Evolutionary conservation across 352 stramenopile species (phyloP).

Genomic region (Globisporangium apiculatum): DNA sequence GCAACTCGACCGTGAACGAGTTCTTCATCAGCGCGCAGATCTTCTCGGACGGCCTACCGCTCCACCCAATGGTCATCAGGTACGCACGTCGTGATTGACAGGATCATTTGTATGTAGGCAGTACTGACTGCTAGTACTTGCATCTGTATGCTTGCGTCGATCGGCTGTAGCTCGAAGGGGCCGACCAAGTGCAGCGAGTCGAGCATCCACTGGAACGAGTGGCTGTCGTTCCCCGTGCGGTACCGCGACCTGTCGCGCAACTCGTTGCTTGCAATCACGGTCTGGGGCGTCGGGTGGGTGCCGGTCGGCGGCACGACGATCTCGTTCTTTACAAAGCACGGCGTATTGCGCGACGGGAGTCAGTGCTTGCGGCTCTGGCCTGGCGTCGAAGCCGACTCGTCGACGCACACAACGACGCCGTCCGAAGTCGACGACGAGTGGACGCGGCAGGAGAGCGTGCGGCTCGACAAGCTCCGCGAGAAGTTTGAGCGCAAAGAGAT

Average conservation of each 20-base stretch:
- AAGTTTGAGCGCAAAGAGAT: conserved; percentile 88
- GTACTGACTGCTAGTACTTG: conserved; percentile 4
- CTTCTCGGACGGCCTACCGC: conserved; percentile 73
- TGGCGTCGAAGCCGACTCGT: conserved; percentile 59
- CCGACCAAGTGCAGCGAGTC: conserved; percentile 84
- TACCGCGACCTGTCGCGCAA: conserved; percentile 86
- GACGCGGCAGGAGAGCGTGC: conserved; percentile 66
- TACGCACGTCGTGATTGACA: conserved; percentile 3
- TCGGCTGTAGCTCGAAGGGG: conserved; percentile 46
- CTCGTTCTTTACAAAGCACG: conserved; percentile 83
- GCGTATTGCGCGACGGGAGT: conserved; percentile 77
- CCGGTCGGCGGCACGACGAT: conserved; percentile 81
- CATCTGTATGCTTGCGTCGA: not conserved
- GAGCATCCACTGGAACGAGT: conserved; percentile 86
- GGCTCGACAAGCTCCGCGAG: conserved; percentile 83
- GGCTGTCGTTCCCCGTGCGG: conserved; percentile 78
- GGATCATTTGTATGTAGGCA: not conserved
- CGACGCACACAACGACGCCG: conserved; percentile 48
- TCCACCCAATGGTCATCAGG: conserved; percentile 82
- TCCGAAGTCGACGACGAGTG: conserved; percentile 74
- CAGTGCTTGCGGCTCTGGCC: conserved; percentile 85
- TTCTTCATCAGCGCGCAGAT: conserved; percentile 87
- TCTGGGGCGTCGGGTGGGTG: conserved; percentile 80
- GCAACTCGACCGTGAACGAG: conserved; percentile 79
- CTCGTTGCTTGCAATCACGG: conserved; percentile 73